A percentile compares a stretch with the other conserved stretches of the same genome.
These are phyloP conservation scores for Parastagonospora avenae DNA, from an alignment of 2,329 filamentous ascomycete genomes.

Conservation along the genomic window DNA sequence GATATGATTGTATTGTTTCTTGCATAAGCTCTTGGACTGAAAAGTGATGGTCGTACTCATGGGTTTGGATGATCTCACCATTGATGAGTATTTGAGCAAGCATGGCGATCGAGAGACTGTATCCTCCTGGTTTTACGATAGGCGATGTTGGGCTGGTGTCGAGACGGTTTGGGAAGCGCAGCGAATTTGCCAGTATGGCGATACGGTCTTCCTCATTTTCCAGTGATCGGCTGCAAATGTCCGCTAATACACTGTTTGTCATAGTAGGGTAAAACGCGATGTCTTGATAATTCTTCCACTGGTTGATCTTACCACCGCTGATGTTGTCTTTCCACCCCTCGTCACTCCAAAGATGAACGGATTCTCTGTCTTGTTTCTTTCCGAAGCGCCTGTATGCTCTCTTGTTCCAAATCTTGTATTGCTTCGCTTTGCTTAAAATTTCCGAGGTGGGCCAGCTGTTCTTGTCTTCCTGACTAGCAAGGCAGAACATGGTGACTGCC, in stretches of 20 bases:
- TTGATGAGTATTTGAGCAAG: slow-evolving; percentile 20
- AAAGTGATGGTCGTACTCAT: background rate
- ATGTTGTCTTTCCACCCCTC: background rate
- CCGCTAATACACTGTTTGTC: slow-evolving; percentile 20
- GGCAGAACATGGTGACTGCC: slow-evolving; percentile 21
- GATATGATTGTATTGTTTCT: background rate
- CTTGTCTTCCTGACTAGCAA: slow-evolving; percentile 9
- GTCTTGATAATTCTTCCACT: background rate
- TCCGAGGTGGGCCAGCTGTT: slow-evolving; percentile 7
- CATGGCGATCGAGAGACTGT: slow-evolving; percentile 19
- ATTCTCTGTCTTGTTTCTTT: background rate
- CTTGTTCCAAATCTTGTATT: slow-evolving; percentile 27
- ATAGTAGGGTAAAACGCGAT: slow-evolving; percentile 10
- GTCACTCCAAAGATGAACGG: background rate
- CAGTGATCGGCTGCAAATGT: slow-evolving; percentile 16
- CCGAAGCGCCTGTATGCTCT: background rate
- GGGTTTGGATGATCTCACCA: slow-evolving; percentile 10
- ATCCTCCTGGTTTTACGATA: slow-evolving; percentile 1
- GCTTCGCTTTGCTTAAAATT: slow-evolving; percentile 21
- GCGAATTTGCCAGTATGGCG: slow-evolving; percentile 22
- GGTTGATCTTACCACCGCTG: background rate
- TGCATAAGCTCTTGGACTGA: background rate
- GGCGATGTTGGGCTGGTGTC: slow-evolving; percentile 5
- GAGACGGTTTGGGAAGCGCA: slow-evolving; percentile 16
- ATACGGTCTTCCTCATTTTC: slow-evolving; percentile 17